Evolutionary conservation across 306 rosid species (phyloP).

Genomic region (Pterocarpus macrocarpus): DNA sequence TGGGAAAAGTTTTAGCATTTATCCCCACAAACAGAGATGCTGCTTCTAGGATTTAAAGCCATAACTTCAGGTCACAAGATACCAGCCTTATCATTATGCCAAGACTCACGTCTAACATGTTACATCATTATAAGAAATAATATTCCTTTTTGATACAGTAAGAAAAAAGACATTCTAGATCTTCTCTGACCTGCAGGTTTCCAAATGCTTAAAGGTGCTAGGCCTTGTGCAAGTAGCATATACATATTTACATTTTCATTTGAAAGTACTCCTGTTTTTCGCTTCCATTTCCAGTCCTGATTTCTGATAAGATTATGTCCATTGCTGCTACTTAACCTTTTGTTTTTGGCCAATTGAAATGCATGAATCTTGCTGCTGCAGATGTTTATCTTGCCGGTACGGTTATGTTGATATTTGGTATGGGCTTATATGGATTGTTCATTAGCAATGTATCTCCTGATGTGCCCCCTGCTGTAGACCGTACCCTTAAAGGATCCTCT

Average conservation of each 20-base stretch:
- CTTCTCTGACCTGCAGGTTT: background rate
- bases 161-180: background rate
- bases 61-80: background rate
- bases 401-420: constrained; percentile 93
- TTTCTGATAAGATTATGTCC: background rate
- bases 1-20: background rate
- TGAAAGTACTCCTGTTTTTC: constrained; percentile 12
- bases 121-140: background rate
- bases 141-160: background rate
- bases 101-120: background rate
- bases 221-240: constrained; percentile 19
- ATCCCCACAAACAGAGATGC: too few relatives aligned
- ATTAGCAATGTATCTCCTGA: constrained; percentile 75
- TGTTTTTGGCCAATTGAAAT: constrained; percentile 3
- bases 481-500: constrained; percentile 84
- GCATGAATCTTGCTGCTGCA: constrained; percentile 57
- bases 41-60: background rate
- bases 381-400: constrained; percentile 99
- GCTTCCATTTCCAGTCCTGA: constrained; percentile 15
- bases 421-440: constrained; percentile 93
- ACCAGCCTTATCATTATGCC: background rate
- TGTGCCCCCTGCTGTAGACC: constrained; percentile 64
- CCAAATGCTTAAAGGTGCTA: background rate
- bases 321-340: constrained; percentile 18
- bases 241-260: constrained; percentile 1